A percentile compares a stretch with the other conserved stretches of the same genome.
Conservation (phyloP, 1,284 basidiomycete species). For the Trichosporon sp. region DNA sequence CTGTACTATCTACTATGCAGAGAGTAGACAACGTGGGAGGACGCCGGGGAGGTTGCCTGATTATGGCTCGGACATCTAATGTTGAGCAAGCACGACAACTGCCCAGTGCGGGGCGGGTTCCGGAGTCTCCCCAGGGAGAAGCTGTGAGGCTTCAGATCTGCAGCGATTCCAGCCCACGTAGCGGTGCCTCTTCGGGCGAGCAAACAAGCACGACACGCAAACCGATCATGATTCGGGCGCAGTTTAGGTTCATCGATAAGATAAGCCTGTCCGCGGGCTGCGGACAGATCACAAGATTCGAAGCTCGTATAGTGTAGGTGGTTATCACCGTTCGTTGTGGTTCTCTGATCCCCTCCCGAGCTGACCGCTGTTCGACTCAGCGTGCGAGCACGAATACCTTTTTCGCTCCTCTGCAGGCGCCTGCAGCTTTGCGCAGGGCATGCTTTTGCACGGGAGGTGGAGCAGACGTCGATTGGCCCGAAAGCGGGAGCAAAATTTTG, state of each 20-base stretch:
- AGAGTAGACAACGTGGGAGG: background rate
- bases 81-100: too few species aligned
- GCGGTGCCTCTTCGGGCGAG: too few species aligned
- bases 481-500: background rate
- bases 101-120: too few species aligned
- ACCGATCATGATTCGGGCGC: background rate
- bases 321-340: slow-evolving; percentile 4
- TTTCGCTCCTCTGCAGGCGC: background rate
- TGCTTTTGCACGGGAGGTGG: background rate
- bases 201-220: background rate
- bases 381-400: slow-evolving; percentile 1
- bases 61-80: too few species aligned
- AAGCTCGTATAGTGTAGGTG: slow-evolving; percentile 5
- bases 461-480: background rate
- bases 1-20: background rate
- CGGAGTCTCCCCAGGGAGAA: too few species aligned
- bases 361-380: slow-evolving; percentile 5
- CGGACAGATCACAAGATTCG: background rate
- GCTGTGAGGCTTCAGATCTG: too few species aligned
- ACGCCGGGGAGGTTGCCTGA: too few species aligned
- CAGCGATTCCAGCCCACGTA: too few species aligned
- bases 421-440: too few species aligned
- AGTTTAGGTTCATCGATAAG: background rate
- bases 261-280: background rate
- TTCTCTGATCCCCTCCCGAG: background rate